Evolutionary conservation across 2,329 filamentous ascomycete species (phyloP).

Genomic region (Penicillium sp.): DNA sequence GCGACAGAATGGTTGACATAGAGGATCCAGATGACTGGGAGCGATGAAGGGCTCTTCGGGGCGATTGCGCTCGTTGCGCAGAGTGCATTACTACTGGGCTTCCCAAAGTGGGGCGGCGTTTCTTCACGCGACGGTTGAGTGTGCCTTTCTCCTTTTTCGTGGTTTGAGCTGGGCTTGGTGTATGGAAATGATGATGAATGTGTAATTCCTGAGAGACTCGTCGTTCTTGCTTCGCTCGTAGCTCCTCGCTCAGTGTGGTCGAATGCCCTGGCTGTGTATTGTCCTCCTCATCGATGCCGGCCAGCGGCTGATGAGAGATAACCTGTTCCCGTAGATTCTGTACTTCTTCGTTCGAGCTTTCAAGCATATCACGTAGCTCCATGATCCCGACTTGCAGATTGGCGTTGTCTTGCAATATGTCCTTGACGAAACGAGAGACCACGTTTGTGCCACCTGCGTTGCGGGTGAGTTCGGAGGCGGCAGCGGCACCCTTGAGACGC

Average conservation of each 20-base stretch:
- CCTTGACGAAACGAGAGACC: slow-evolving; percentile 94
- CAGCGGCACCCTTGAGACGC: slow-evolving; percentile 76
- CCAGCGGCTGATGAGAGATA: slow-evolving; percentile 69
- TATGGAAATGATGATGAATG: slow-evolving; percentile 92
- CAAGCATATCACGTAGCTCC: slow-evolving; percentile 84
- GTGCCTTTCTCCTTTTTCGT: slow-evolving; percentile 55
- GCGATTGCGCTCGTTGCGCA: slow-evolving; percentile 26
- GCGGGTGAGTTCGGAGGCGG: slow-evolving; percentile 61
- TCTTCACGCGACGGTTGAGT: slow-evolving; percentile 61
- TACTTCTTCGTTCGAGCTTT: slow-evolving; percentile 91
- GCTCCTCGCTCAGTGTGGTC: slow-evolving; percentile 68
- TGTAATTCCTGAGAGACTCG: slow-evolving; percentile 72
- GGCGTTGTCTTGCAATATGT: slow-evolving; percentile 92
- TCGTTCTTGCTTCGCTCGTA: slow-evolving; percentile 53
- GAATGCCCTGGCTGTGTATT: slow-evolving; percentile 33
- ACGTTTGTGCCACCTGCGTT: slow-evolving; percentile 64
- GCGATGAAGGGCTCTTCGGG: slow-evolving; percentile 36
- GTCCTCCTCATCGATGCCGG: slow-evolving; percentile 28
- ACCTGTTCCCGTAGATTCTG: slow-evolving; percentile 81
- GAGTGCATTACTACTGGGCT: slow-evolving; percentile 50
- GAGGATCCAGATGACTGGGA: slow-evolving; percentile 45
- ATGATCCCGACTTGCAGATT: slow-evolving; percentile 88
- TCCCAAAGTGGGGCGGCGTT: slow-evolving; percentile 64
- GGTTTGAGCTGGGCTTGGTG: slow-evolving; percentile 51
- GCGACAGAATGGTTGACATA: slow-evolving; percentile 61